A percentile compares a stretch with the other conserved stretches of the same genome.
These are phyloP conservation scores for Moniliella sp. DNA, from an alignment of 1,284 basidiomycete genomes.

Conservation along the genomic window DNA sequence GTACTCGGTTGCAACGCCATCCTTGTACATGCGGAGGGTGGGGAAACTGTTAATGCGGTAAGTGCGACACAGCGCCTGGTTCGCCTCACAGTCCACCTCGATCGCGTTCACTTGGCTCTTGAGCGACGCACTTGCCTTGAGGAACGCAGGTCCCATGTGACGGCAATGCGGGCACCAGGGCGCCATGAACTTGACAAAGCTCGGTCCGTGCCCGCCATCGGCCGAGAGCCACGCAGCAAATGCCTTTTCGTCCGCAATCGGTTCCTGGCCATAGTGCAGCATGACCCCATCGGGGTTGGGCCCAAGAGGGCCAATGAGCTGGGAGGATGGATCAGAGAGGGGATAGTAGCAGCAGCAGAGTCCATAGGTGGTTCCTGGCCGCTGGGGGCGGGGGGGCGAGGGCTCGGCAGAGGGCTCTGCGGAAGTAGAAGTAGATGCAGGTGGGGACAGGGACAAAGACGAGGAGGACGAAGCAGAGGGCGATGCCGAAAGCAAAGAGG, in stretches of 20 bases:
- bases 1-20: conserved; percentile 16
- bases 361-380: too few species aligned
- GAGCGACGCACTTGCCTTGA: conserved; percentile 11
- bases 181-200: conserved; percentile 30
- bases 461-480: too few species aligned
- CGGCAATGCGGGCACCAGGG: conserved; percentile 32
- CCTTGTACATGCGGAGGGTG: conserved; percentile 17
- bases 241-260: conserved; percentile 8
- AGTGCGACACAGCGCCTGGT: conserved; percentile 9
- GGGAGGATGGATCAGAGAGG: conserved; percentile 1
- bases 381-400: too few species aligned
- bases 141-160: conserved; percentile 21
- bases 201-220: conserved; percentile 16
- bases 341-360: too few species aligned
- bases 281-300: conserved; percentile 18
- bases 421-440: too few species aligned
- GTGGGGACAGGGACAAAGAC: too few species aligned
- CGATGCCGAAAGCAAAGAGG: too few species aligned
- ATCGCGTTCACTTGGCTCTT: conserved; percentile 21
- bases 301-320: conserved; percentile 4
- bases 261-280: conserved; percentile 11
- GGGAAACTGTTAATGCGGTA: conserved; percentile 20
- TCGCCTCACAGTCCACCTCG: conserved; percentile 24
- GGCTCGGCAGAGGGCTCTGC: not conserved
- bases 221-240: conserved; percentile 13